phyloP scores from a whole-genome alignment of 1,284 basidiomycete species.

The Cryptococcus amylolentus region DNA sequence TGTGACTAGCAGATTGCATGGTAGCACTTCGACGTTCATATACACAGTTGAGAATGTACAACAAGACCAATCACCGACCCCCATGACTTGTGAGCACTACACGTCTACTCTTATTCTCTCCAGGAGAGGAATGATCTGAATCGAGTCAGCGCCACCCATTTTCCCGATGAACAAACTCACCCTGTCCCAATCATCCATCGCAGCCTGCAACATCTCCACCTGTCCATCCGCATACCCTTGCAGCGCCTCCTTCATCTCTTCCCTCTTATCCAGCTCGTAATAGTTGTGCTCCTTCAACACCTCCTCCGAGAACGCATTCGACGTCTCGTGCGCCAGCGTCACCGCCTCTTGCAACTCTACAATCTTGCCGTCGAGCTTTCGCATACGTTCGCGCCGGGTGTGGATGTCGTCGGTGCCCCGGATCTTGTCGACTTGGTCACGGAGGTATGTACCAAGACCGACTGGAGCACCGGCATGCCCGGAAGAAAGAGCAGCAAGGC shows the following conservation, averaged over 20 bases:
- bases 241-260: constrained; percentile 94
- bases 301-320: constrained; percentile 90
- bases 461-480: constrained; percentile 51
- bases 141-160: neutral
- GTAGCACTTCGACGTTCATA: too few species aligned
- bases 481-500: constrained; percentile 77
- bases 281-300: constrained; percentile 83
- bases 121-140: constrained; percentile 35
- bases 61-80: too few species aligned
- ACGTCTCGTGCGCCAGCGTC: constrained; percentile 88
- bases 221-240: constrained; percentile 85
- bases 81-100: constrained; percentile 1
- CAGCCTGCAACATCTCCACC: constrained; percentile 84
- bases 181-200: constrained; percentile 83
- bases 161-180: constrained; percentile 10
- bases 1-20: too few species aligned
- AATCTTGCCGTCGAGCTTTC: constrained; percentile 86
- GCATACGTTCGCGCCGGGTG: constrained; percentile 79
- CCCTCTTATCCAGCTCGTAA: constrained; percentile 84
- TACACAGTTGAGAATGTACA: too few species aligned
- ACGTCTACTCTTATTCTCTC: constrained; percentile 39
- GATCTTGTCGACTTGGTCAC: constrained; percentile 85
- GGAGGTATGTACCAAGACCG: constrained; percentile 86
- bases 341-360: constrained; percentile 97
- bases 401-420: constrained; percentile 91